Base-by-base conservation (phyloP, 495 filamentous ascomycete species). In the Penicillium salamii region DNA sequence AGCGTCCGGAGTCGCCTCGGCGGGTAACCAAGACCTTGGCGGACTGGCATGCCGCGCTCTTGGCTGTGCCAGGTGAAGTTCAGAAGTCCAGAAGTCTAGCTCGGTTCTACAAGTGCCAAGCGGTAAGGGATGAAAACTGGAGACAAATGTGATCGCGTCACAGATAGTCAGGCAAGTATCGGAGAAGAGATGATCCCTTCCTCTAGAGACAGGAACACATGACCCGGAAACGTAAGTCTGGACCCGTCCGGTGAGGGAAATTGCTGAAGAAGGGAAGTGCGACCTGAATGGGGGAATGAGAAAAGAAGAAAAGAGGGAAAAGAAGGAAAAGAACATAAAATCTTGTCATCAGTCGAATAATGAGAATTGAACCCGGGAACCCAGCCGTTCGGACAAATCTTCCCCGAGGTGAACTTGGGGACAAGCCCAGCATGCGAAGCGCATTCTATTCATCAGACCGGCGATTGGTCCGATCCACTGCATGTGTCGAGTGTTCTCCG, bases 401-500 rank as follows among this genome's bases (percentile, higher is more conserved):
- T 55, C 52, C 55, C 59, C 55, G 55, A 59, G 55, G 49, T 44
- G 26, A 55, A 57, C 14, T 28, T 4, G 23, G 4, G 23, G n/a
- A n/a, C n/a, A 26, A 3, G 23, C 23, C 3, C 4, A 4, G 23
- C 23, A 26, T 8, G 23, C 23, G 23, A 26, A 26, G n/a, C n/a
- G n/a, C n/a, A n/a, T n/a, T n/a, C n/a, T n/a, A n/a, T n/a, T n/a
- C n/a, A n/a, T n/a, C n/a, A 26, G 23, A 8, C 4, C 42, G 20
- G 46, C 33, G 28, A 46, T 50, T 46, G 50, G 46, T 20, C 33
- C 21, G 21, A 40, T 42, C 37, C 31, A 34, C 39, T 49, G 37
- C 47, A 35, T 36, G 40, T 31, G 28, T 51, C 52, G 59, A 62
- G 50, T 56, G 59, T 62, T 62, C 56, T 56, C 59, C 59, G 59